Evolutionary conservation across 441 rosid species (phyloP), one percentile per base, ranked within the genome.

Genomic region (Rhodomyrtus psidioides): DNA sequence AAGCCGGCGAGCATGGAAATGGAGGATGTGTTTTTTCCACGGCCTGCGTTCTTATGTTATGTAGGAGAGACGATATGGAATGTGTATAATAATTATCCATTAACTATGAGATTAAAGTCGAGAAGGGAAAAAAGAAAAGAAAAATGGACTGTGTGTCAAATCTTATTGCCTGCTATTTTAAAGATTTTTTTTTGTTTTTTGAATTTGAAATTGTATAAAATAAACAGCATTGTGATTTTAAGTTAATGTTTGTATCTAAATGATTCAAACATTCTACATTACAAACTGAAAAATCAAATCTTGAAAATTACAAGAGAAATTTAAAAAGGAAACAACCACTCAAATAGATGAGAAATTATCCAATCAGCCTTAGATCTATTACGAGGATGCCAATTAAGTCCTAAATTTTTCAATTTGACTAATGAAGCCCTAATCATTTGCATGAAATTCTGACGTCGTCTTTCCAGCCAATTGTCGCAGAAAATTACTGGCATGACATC

Each of bases 31-130:
- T 39, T 12, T 34, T 34, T 34, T 34, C 6, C n/a, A 21, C 0
- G 12, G 16, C 8, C 28, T 0, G 4, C 2, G 1, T 34, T 21
- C 2, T 17, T 12, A 0, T 0, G 6, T 70, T 5, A 8, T 0
- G 1, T 5, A 5, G 5, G 23, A 4, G n/a, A 0, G 12, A 5
- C 16, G 9, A 70, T 39, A 21, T 70, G 5, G 0, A 2, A 39
- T 1, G 0, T 1, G 2, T 1, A 2, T 70, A 12, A 58, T n/a
- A 13, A 58, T 26, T n/a, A 58, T 58, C 8, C 10, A 70, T 10
- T 70, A 12, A 39, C 16, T 10, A 1, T 0, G 21, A 0, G 6
- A 39, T 21, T 21, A 21, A 21, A 70, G 0, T 34, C 13, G 15
- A 39, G 26, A 70, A 19, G 24, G 4, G 15, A 12, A 2, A 6